A percentile compares a stretch with the other conserved stretches of the same genome.
phyloP scores from a whole-genome alignment of 2,329 filamentous ascomycete species.

The Lecanicillium sp. region DNA sequence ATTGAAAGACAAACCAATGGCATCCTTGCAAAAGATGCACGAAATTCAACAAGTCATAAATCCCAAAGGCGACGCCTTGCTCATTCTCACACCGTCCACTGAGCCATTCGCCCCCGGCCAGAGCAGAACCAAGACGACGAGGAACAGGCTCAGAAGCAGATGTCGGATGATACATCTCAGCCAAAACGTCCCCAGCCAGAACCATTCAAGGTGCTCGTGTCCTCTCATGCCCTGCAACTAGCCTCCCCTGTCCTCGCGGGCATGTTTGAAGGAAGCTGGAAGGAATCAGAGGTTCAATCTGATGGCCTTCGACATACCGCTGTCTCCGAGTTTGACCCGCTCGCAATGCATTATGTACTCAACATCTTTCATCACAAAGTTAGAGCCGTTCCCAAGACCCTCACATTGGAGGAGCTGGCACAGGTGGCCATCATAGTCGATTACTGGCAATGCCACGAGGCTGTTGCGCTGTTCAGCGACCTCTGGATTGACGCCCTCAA shows the following conservation, averaged over 20 bases:
- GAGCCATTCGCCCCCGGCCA: no score
- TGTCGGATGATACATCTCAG: no score
- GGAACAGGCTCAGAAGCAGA: no score
- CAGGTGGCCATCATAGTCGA: slow-evolving; percentile 3
- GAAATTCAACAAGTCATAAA: no score
- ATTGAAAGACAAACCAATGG: no score
- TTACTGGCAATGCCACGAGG: slow-evolving; percentile 9
- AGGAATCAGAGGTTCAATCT: not conserved
- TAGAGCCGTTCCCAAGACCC: not conserved
- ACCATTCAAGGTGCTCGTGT: not conserved
- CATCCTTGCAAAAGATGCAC: no score
- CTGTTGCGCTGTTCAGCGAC: no score
- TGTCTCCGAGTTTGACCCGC: not conserved
- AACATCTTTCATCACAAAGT: not conserved
- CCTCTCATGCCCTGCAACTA: not conserved
- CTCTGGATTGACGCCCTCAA: no score
- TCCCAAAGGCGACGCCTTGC: no score
- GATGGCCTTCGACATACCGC: not conserved
- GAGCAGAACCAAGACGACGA: no score
- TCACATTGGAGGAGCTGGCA: slow-evolving; percentile 11
- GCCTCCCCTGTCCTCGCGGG: not conserved
- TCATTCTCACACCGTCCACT: no score
- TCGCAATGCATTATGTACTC: not conserved
- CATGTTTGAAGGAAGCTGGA: not conserved
- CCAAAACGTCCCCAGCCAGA: no score